Base-by-base conservation (phyloP, 1,284 basidiomycete genomes). In the Tilletia indica region DNA sequence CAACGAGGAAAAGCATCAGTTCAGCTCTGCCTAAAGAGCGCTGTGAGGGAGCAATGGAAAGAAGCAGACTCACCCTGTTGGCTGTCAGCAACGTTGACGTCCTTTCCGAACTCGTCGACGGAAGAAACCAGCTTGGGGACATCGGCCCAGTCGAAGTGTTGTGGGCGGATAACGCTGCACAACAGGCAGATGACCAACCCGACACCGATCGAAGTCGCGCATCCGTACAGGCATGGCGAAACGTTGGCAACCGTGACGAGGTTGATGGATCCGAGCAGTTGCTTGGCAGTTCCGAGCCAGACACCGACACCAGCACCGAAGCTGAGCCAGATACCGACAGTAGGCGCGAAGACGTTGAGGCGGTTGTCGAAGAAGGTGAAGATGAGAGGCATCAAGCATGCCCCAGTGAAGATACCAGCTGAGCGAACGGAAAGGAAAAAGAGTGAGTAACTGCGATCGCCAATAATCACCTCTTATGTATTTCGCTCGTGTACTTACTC, bases 351-450 rank as follows among this genome's bases (percentile, higher is more conserved):
- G 12, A 42, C 34, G 61, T 64, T 64, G 9, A 80, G 74, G 3
- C 81, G 71, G 0, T 76, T 76, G 56, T 74, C 76, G 70, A 81
- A 83, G 71, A 81, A 82, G 49, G 72, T 81, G 42, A 79, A 83
- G 63, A 74, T 74, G 36, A 77, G 71, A 42, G 74, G 81, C 16
- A 74, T 71, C 0, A 81, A 70, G 34, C 76, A 76, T 0, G 78
- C 78, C 6, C 76, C 72, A 0, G 77, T 78, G 45, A 77, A 77
- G 38, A 81, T 76, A 9, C 80, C 81, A 39, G 61, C 61, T 64
- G 61, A 8, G 42, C 47, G 12, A 48, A n/a, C n/a, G 47, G 47
- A 12, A 11, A 48, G 47, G 12, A n/a, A 48, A 11, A 11, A 31
- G 25, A 31, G 25, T 31, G 25, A 31, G 25, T 34, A 63, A 14